phyloP scores from a whole-genome alignment of 1,139 yeast species.

The Petasospora rhodanensis region DNA sequence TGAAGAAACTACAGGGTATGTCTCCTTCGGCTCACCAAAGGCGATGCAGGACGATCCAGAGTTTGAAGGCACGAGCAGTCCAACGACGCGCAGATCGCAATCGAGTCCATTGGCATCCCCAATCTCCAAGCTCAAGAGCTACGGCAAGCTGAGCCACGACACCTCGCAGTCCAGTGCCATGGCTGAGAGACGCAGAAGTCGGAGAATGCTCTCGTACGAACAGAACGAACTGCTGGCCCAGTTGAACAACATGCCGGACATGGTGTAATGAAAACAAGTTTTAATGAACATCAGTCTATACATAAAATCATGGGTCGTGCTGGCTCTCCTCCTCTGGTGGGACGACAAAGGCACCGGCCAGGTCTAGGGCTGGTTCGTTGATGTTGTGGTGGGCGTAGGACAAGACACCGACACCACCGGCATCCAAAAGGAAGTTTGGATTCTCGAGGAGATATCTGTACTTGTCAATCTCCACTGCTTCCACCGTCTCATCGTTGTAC shows the following conservation, averaged over 20 bases:
- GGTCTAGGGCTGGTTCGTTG: conserved; percentile 78
- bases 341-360: conserved; percentile 76
- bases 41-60: too few relatives aligned
- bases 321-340: conserved; percentile 48
- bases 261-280: conserved; percentile 1
- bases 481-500: conserved; percentile 29
- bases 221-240: conserved; percentile 44
- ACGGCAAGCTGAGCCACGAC: conserved; percentile 16
- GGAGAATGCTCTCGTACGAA: conserved; percentile 42
- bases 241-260: conserved; percentile 27
- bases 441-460: conserved; percentile 40
- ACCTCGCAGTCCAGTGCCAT: conserved; percentile 9
- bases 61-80: conserved; percentile 1
- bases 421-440: conserved; percentile 82
- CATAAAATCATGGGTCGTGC: conserved; percentile 8
- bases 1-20: conserved; percentile 30
- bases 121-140: conserved; percentile 4
- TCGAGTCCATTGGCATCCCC: conserved; percentile 5
- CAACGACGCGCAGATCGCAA: conserved; percentile 1
- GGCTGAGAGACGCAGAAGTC: conserved; percentile 14
- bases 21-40: conserved; percentile 34
- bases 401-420: conserved; percentile 92
- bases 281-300: too few relatives aligned
- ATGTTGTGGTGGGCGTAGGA: conserved; percentile 83
- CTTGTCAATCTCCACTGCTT: conserved; percentile 27